A percentile compares a stretch with the other conserved stretches of the same genome.
phyloP scores from a whole-genome alignment of 257 asterid genomes.

The Fraxinus anomala region DNA sequence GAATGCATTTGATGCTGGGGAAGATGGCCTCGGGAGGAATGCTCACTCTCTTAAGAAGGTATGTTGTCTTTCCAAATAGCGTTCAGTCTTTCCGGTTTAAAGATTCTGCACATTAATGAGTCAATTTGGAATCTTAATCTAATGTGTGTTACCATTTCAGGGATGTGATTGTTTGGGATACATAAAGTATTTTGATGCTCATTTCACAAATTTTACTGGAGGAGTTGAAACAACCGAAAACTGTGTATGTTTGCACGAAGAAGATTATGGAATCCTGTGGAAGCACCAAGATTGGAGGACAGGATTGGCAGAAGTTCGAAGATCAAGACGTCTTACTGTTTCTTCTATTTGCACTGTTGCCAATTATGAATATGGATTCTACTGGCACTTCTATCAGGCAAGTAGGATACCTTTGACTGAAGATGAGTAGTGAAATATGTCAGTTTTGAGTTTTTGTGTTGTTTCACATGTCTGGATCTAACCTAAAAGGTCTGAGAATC shows the following conservation, averaged over 20 bases:
- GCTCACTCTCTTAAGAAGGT: constrained; percentile 98
- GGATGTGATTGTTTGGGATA: constrained; percentile 98
- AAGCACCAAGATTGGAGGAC: constrained; percentile 99
- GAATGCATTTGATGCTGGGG: constrained; percentile 99
- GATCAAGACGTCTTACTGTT: constrained; percentile 96
- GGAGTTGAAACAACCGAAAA: constrained; percentile 94
- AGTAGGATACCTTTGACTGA: constrained; percentile 30
- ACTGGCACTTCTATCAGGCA: constrained; percentile 98
- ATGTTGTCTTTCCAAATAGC: constrained; percentile 3
- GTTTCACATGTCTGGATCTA: not conserved
- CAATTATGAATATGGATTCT: constrained; percentile 93
- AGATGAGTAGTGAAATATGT: constrained; percentile 6
- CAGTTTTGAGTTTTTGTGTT: constrained; percentile 13
- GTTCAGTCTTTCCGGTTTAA: not conserved
- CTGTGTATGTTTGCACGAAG: constrained; percentile 97
- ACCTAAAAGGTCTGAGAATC: not conserved
- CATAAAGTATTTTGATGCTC: constrained; percentile 86
- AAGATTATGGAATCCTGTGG: constrained; percentile 95
- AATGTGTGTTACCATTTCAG: constrained; percentile 41
- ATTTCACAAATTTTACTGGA: constrained; percentile 88
- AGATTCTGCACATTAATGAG: constrained; percentile 9
- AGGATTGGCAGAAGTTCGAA: constrained; percentile 86
- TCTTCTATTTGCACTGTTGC: constrained; percentile 96
- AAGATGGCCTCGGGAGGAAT: constrained; percentile 98
- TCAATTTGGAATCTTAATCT: constrained; percentile 21